Evolutionary conservation across 768 basidiomycete genomes (phyloP).

Genomic region (Tulasnella sp.): DNA sequence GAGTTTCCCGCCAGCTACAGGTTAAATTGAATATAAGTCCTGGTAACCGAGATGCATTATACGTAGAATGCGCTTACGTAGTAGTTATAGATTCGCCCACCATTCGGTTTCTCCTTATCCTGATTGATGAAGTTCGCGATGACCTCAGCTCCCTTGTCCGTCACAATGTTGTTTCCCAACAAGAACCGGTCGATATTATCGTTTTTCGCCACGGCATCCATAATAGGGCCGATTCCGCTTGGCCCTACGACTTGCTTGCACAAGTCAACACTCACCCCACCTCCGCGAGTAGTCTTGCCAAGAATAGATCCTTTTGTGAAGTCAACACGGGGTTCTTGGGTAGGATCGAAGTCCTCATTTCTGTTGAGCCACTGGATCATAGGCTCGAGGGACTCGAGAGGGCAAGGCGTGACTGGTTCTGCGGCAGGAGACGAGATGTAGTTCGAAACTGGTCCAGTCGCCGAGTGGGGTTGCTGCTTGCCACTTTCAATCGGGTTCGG

Average conservation of each 20-base stretch:
- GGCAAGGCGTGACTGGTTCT: constrained; percentile 37
- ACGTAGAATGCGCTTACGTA: constrained; percentile 23
- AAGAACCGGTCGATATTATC: constrained; percentile 34
- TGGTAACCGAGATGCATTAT: not conserved
- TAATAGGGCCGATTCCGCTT: constrained; percentile 33
- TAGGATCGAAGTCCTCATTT: constrained; percentile 31
- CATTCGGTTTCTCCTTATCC: constrained; percentile 32
- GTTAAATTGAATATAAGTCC: not conserved
- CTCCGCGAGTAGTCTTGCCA: constrained; percentile 36
- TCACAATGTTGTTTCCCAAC: constrained; percentile 36
- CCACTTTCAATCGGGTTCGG: not conserved
- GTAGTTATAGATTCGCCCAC: constrained; percentile 32
- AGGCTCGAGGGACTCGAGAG: constrained; percentile 26
- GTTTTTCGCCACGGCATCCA: constrained; percentile 37
- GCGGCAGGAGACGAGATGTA: constrained; percentile 33
- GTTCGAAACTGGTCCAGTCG: constrained; percentile 22
- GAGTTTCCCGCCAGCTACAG: constrained; percentile 36
- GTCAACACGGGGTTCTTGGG: constrained; percentile 36
- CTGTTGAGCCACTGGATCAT: constrained; percentile 36
- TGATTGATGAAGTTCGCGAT: constrained; percentile 37
- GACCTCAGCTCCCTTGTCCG: constrained; percentile 31
- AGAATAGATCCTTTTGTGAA: constrained; percentile 36
- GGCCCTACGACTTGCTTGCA: constrained; percentile 38
- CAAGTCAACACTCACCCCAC: constrained; percentile 34
- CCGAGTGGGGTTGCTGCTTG: not conserved